Evolutionary conservation across 2,329 filamentous ascomycete species (phyloP).

Genomic region (Neophaeococcomyces aloes): DNA sequence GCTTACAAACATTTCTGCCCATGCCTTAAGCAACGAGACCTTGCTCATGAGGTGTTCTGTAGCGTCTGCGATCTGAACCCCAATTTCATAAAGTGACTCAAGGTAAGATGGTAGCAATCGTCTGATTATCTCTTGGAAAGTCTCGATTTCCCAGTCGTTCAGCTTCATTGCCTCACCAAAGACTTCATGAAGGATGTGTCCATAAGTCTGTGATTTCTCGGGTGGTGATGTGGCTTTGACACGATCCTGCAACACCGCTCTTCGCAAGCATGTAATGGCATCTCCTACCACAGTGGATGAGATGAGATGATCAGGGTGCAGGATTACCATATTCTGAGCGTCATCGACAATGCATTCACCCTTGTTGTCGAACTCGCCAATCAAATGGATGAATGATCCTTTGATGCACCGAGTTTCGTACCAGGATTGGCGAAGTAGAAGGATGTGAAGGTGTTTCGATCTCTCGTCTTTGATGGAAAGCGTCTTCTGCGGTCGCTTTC

Average conservation of each 20-base stretch:
- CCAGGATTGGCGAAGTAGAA: constrained; percentile 80
- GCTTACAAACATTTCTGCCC: constrained; percentile 74
- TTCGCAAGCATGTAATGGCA: constrained; percentile 61
- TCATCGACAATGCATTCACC: constrained; percentile 78
- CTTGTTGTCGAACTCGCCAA: constrained; percentile 59
- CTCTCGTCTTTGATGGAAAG: constrained; percentile 73
- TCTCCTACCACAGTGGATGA: constrained; percentile 95
- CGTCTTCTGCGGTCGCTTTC: constrained; percentile 60
- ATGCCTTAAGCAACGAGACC: constrained; percentile 67
- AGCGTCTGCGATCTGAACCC: constrained; percentile 61
- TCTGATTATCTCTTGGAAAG: constrained; percentile 57
- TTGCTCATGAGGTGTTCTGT: constrained; percentile 73
- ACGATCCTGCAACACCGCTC: constrained; percentile 86
- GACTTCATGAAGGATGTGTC: constrained; percentile 85
- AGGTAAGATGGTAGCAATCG: constrained; percentile 64
- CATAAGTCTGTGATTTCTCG: constrained; percentile 74
- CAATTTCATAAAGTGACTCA: constrained; percentile 82
- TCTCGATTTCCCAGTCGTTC: constrained; percentile 67
- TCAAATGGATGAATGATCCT: constrained; percentile 74
- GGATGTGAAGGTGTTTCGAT: constrained; percentile 52
- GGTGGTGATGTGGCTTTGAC: constrained; percentile 81
- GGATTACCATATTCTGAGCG: constrained; percentile 68
- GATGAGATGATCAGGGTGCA: constrained; percentile 91
- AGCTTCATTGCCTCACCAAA: constrained; percentile 81
- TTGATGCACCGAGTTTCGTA: constrained; percentile 64